Conservation (phyloP, 106 monocot species). For the Chionographis japonica region DNA sequence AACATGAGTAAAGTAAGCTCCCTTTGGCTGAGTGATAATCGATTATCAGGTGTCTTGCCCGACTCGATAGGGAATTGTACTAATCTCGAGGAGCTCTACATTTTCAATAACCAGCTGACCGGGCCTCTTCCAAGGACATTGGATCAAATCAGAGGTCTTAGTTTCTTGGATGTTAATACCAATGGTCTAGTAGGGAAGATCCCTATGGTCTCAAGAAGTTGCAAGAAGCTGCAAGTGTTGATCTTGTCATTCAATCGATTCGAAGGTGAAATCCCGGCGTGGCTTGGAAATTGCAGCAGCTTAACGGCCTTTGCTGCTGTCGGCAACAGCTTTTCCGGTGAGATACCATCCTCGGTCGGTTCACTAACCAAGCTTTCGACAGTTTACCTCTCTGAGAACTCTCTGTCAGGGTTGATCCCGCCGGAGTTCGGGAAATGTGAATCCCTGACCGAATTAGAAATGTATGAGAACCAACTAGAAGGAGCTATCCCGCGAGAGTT, state of each 20-base stretch:
- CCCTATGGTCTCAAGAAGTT: slow-evolving; percentile 32
- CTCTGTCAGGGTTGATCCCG: slow-evolving; percentile 60
- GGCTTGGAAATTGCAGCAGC: slow-evolving; percentile 50
- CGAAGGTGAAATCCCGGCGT: slow-evolving; percentile 39
- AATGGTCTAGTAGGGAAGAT: slow-evolving; percentile 44
- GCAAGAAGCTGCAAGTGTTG: slow-evolving; percentile 32
- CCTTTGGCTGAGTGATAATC: slow-evolving; percentile 52
- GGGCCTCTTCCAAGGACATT: slow-evolving; percentile 49
- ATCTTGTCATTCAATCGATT: slow-evolving; percentile 41
- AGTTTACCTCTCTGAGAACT: slow-evolving; percentile 46
- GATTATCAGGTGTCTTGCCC: slow-evolving; percentile 53
- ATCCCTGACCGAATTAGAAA: slow-evolving; percentile 34
- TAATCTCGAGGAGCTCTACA: slow-evolving; percentile 46
- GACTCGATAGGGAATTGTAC: slow-evolving; percentile 57
- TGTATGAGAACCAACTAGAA: slow-evolving; percentile 55
- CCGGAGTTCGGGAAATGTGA: slow-evolving; percentile 58
- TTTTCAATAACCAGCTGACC: slow-evolving; percentile 48
- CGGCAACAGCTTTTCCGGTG: slow-evolving; percentile 48
- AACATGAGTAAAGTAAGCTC: slow-evolving; percentile 18
- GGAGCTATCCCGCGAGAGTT: slow-evolving; percentile 58
- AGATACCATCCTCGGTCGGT: slow-evolving; percentile 57
- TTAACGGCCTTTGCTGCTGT: slow-evolving; percentile 26
- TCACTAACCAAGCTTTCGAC: slow-evolving; percentile 33
- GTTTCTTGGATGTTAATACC: slow-evolving; percentile 28
- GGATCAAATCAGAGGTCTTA: slow-evolving; percentile 35